Conservation (phyloP, 768 basidiomycete genomes). For the Tulasnella sp. region DNA sequence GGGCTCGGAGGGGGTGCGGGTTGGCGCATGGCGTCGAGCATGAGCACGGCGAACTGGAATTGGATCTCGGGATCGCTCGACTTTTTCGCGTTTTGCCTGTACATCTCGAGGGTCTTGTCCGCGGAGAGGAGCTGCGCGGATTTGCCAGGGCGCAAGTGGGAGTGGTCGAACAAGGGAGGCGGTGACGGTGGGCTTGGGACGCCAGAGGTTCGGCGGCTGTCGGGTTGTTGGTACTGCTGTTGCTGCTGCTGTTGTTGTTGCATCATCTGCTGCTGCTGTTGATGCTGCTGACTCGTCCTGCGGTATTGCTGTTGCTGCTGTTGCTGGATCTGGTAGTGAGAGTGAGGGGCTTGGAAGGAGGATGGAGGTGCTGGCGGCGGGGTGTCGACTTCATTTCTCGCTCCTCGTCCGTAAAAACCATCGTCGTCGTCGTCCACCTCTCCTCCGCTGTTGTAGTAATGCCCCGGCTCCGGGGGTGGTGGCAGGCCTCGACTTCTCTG, state of each 20-base stretch:
- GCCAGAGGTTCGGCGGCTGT: not conserved
- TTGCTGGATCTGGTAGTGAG: constrained; percentile 23
- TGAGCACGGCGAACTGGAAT: constrained; percentile 98
- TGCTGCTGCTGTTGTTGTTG: constrained; percentile 11
- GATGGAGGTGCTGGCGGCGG: constrained; percentile 5
- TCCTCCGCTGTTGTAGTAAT: not conserved
- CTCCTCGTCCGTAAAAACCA: constrained; percentile 28
- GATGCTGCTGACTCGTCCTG: constrained; percentile 13
- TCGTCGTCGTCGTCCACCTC: constrained; percentile 28
- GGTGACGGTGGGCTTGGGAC: constrained; percentile 26
- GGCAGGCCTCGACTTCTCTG: constrained; percentile 10
- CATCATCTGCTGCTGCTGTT: constrained; percentile 16
- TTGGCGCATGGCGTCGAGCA: constrained; percentile 94
- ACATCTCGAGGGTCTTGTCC: constrained; percentile 93
- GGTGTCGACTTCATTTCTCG: not conserved
- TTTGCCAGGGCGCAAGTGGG: constrained; percentile 88
- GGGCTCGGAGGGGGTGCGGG: constrained; percentile 61
- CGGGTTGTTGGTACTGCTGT: not conserved
- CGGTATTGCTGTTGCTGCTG: constrained; percentile 23
- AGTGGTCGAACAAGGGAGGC: constrained; percentile 66
- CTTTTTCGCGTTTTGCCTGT: constrained; percentile 97
- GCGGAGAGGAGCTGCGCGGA: constrained; percentile 91
- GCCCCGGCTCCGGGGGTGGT: not conserved
- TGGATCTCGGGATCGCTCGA: constrained; percentile 96
- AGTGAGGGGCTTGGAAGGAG: constrained; percentile 18